phyloP scores from a whole-genome alignment of 1,284 basidiomycete genomes.

The Trichosporon sp. region DNA sequence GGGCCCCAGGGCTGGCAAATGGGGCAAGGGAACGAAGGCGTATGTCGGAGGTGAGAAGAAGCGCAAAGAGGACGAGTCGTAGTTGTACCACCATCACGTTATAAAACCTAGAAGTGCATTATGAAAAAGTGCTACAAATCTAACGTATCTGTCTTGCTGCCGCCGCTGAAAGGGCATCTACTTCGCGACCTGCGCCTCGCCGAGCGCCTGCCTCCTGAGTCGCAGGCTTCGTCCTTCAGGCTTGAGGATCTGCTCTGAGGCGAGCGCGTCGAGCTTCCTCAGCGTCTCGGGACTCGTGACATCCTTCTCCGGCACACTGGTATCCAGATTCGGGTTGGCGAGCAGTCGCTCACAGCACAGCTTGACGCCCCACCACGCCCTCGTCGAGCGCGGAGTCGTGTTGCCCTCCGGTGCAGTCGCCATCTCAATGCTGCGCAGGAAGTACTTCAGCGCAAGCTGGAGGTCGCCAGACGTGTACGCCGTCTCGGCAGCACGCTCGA shows the following conservation, averaged over 20 bases:
- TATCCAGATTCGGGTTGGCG: conserved; percentile 6
- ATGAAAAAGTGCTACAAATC: conserved; percentile 2
- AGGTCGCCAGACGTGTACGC: conserved; percentile 55
- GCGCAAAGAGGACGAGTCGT: too few relatives aligned
- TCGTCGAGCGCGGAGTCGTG: conserved; percentile 14
- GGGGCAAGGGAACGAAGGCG: conserved; percentile 48
- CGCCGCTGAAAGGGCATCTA: neutral
- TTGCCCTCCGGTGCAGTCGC: conserved; percentile 51
- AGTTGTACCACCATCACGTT: too few relatives aligned
- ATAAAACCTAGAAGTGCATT: conserved; percentile 5
- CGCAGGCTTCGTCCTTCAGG: conserved; percentile 28
- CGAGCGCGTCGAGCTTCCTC: conserved; percentile 60
- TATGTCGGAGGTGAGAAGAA: conserved; percentile 4
- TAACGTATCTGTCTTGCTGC: neutral
- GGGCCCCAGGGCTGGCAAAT: conserved; percentile 50
- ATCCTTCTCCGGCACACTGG: conserved; percentile 57
- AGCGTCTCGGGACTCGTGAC: conserved; percentile 53
- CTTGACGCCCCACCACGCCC: conserved; percentile 80
- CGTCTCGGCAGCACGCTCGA: conserved; percentile 38
- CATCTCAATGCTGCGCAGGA: conserved; percentile 77
- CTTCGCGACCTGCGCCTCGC: conserved; percentile 15
- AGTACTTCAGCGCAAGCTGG: conserved; percentile 73
- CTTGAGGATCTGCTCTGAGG: conserved; percentile 59
- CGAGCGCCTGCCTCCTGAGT: conserved; percentile 21
- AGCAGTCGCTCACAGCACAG: conserved; percentile 55